A percentile compares a stretch with the other conserved stretches of the same genome.
Evolutionary conservation across 371 early-diverging fungal species (phyloP).

Genomic region (Parasitella parasitica): DNA sequence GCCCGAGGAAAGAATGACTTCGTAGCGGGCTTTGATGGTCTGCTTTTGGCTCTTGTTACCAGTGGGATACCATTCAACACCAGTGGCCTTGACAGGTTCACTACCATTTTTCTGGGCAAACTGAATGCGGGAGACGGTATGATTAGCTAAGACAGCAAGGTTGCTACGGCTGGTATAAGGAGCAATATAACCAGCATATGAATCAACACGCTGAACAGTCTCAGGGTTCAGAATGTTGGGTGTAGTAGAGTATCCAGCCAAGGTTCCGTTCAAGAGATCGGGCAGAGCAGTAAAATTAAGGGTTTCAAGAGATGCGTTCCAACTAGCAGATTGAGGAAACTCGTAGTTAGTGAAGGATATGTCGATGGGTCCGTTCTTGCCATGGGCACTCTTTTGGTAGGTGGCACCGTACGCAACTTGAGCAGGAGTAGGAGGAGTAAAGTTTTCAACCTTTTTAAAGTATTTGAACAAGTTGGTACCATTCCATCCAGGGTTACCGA

Average conservation of each 20-base stretch:
- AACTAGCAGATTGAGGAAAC: conserved; percentile 13
- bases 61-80: conserved; percentile 22
- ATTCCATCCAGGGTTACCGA: conserved; percentile 30
- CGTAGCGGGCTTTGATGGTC: conserved; percentile 12
- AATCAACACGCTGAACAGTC: conserved; percentile 4
- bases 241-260: conserved; percentile 15
- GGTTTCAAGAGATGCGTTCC: conserved; percentile 8
- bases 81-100: conserved; percentile 1
- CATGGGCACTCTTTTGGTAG: not conserved
- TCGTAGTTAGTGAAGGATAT: conserved; percentile 9
- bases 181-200: conserved; percentile 11
- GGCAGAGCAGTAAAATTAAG: conserved; percentile 4
- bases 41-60: conserved; percentile 5
- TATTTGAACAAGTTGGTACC: conserved; percentile 19
- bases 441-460: conserved; percentile 20
- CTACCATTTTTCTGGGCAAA: not conserved
- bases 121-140: conserved; percentile 7
- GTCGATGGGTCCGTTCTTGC: conserved; percentile 5
- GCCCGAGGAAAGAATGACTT: conserved; percentile 25
- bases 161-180: conserved; percentile 3
- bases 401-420: conserved; percentile 14
- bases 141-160: conserved; percentile 6
- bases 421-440: not conserved
- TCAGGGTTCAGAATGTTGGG: conserved; percentile 18
- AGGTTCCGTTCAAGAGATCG: conserved; percentile 11